A percentile compares a stretch with the other conserved stretches of the same genome.
phyloP scores from a whole-genome alignment of 192 early-diverging fungal species.

The Phycomyces nitens region DNA sequence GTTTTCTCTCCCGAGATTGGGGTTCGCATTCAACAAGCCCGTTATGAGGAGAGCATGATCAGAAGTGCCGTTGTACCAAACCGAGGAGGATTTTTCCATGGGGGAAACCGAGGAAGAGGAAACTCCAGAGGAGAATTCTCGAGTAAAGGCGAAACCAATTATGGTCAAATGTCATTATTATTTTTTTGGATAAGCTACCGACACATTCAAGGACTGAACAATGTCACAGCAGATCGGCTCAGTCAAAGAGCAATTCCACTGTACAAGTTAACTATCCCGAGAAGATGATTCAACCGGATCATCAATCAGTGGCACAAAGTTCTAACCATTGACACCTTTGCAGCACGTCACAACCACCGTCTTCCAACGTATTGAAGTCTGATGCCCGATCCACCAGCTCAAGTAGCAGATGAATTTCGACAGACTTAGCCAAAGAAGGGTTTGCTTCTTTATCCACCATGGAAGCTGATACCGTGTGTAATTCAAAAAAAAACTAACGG shows the following conservation, averaged over 20 bases:
- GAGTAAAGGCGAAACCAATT: no score
- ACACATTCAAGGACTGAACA: conserved; percentile 13
- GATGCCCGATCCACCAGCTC: conserved; percentile 5
- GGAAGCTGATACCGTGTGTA: conserved; percentile 15
- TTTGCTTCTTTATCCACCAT: conserved; percentile 16
- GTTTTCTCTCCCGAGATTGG: no score
- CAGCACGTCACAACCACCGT: neutral
- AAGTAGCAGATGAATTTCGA: conserved; percentile 10
- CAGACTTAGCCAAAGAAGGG: conserved; percentile 19
- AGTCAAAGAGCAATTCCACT: neutral
- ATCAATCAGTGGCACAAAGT: neutral
- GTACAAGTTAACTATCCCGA: neutral
- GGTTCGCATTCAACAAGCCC: no score
- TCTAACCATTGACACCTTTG: conserved; percentile 14
- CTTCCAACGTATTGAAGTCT: conserved; percentile 3
- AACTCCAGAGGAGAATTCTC: no score
- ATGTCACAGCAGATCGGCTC: conserved; percentile 6
- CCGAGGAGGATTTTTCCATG: no score
- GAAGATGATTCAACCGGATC: conserved; percentile 2
- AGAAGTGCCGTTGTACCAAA: no score
- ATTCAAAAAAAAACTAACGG: conserved; percentile 4
- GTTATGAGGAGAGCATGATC: no score
- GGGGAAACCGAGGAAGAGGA: no score
- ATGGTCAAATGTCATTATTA: no score
- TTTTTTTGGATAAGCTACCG: neutral